Evolutionary conservation across 306 rosid species (phyloP).

Genomic region (Luffa acutangula): DNA sequence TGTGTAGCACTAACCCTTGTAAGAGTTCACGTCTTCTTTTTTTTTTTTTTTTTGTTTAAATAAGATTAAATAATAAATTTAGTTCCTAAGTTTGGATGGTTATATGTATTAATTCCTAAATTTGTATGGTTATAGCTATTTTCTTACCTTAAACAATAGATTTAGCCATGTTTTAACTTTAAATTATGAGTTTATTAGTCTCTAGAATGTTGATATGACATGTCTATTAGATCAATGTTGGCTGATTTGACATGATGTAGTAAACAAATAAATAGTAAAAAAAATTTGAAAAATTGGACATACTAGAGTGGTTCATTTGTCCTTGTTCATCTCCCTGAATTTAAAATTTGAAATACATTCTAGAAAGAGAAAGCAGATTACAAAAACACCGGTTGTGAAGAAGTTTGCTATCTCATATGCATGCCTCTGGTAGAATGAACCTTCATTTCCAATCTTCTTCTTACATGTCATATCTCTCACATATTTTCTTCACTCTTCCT

Average conservation of each 20-base stretch:
- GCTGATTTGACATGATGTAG: too few relatives aligned
- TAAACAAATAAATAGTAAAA: not conserved
- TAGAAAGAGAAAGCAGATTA: not conserved
- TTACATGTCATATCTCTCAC: not conserved
- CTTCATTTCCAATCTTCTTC: not conserved
- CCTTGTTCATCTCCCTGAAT: not conserved
- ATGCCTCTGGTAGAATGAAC: not conserved
- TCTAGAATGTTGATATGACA: not conserved
- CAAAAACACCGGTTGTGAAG: not conserved
- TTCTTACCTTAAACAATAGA: too few relatives aligned
- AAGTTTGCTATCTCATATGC: not conserved
- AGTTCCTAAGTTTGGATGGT: not conserved
- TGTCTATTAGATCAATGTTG: not conserved
- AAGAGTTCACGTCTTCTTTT: not conserved
- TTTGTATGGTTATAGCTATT: too few relatives aligned
- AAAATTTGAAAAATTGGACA: not conserved
- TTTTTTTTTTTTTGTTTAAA: not conserved
- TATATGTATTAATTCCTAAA: not conserved
- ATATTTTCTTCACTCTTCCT: not conserved
- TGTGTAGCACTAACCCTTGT: not conserved
- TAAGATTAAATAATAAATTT: not conserved
- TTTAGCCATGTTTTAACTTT: not conserved
- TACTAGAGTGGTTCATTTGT: not conserved
- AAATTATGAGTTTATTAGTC: not conserved
- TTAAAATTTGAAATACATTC: too few relatives aligned